phyloP scores from a whole-genome alignment of 2,329 filamentous ascomycete species.

The Aspergillus versicolor region DNA sequence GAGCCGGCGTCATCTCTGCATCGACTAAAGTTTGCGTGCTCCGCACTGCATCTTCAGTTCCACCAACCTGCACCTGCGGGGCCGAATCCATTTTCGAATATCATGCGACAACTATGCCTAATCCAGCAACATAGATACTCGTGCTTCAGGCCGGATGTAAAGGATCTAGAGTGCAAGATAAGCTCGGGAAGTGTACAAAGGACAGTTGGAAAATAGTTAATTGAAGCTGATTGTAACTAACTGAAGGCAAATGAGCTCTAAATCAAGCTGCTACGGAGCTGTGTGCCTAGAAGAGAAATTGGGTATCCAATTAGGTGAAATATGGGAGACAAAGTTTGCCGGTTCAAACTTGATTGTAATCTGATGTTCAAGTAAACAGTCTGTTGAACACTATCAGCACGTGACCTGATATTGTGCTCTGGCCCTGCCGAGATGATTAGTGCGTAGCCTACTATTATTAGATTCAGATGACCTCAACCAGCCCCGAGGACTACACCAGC shows the following conservation, averaged over 20 bases:
- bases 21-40: slow-evolving; percentile 18
- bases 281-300: neutral
- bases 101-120: neutral
- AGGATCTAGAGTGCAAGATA: no score
- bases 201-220: neutral
- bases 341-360: neutral
- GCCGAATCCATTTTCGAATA: slow-evolving; percentile 17
- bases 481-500: no score
- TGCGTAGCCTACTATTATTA: no score
- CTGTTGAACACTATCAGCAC: neutral
- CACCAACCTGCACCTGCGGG: slow-evolving; percentile 20
- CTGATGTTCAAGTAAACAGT: neutral
- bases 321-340: neutral
- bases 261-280: neutral
- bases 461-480: no score
- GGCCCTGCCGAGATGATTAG: neutral
- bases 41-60: slow-evolving; percentile 7
- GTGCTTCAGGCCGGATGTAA: no score
- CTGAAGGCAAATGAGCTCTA: neutral
- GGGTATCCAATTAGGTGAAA: neutral
- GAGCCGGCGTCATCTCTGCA: slow-evolving; percentile 27
- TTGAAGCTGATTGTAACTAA: neutral
- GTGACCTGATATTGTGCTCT: neutral
- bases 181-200: neutral
- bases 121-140: no score